These are phyloP conservation scores for Neocallimastix lanati DNA, from an alignment of 192 early-diverging fungal species.

Conservation along the genomic window DNA sequence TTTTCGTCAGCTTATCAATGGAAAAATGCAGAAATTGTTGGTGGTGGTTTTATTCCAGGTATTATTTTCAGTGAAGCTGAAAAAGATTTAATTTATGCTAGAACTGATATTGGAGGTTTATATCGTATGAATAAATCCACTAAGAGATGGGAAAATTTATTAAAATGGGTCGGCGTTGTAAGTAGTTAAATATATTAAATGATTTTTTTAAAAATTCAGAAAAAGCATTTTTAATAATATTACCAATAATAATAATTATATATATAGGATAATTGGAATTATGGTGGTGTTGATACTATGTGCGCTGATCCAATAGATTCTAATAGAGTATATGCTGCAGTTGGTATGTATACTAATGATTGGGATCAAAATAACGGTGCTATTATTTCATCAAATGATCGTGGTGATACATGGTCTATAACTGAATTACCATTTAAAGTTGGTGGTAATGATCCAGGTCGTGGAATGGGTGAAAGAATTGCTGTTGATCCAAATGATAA, in stretches of 20 bases:
- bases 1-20: background rate
- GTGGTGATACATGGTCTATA: background rate
- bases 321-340: background rate
- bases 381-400: slow-evolving; percentile 1
- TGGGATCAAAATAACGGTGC: slow-evolving; percentile 1
- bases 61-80: slow-evolving; percentile 4
- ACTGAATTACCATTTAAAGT: background rate
- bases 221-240: too few relatives aligned
- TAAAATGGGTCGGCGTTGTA: slow-evolving; percentile 1
- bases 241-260: too few relatives aligned
- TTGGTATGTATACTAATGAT: slow-evolving; percentile 1
- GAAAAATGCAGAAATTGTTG: background rate
- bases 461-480: slow-evolving; percentile 4
- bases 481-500: slow-evolving; percentile 4
- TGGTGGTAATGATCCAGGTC: slow-evolving; percentile 5
- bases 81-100: slow-evolving; percentile 9
- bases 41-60: slow-evolving; percentile 6
- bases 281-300: slow-evolving; percentile 7
- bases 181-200: too few relatives aligned
- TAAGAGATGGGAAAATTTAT: slow-evolving; percentile 6
- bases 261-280: slow-evolving; percentile 5
- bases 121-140: slow-evolving; percentile 9
- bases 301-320: slow-evolving; percentile 10
- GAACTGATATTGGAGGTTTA: slow-evolving; percentile 12
- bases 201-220: too few relatives aligned